Evolutionary conservation across 306 rosid genomes (phyloP).

Genomic region (Quercus variabilis): DNA sequence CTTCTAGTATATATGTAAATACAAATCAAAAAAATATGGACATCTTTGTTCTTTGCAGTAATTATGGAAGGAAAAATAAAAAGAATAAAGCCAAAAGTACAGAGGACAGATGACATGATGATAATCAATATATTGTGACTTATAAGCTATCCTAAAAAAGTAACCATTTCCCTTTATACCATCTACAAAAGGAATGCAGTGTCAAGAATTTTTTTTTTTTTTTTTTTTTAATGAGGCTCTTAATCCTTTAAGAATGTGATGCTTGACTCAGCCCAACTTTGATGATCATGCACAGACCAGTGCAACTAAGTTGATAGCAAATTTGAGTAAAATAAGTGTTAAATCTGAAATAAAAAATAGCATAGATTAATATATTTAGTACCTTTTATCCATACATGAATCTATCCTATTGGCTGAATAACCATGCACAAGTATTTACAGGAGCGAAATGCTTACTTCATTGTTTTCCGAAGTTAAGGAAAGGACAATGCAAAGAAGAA

Average conservation of each 20-base stretch:
- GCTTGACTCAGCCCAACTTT: background rate
- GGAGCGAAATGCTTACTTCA: background rate
- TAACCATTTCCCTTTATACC: background rate
- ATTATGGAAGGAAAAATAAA: background rate
- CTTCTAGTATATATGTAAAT: background rate
- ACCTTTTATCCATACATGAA: background rate
- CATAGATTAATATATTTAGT: background rate
- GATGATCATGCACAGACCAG: background rate
- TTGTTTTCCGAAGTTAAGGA: background rate
- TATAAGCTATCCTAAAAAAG: background rate
- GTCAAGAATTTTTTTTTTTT: background rate
- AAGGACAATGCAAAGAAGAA: conserved; percentile 16
- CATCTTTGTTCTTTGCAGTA: background rate
- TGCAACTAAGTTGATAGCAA: background rate
- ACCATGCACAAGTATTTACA: background rate
- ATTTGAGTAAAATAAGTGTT: background rate
- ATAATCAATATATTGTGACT: too few relatives aligned
- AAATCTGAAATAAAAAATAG: background rate
- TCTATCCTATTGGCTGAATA: background rate
- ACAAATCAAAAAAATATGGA: background rate
- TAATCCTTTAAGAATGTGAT: background rate
- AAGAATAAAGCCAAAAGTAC: background rate
- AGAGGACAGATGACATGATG: too few relatives aligned
- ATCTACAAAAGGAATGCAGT: background rate
- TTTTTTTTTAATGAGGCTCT: background rate